phyloP scores from a whole-genome alignment of 352 stramenopile species.

The Phytophthora aleatoria region DNA sequence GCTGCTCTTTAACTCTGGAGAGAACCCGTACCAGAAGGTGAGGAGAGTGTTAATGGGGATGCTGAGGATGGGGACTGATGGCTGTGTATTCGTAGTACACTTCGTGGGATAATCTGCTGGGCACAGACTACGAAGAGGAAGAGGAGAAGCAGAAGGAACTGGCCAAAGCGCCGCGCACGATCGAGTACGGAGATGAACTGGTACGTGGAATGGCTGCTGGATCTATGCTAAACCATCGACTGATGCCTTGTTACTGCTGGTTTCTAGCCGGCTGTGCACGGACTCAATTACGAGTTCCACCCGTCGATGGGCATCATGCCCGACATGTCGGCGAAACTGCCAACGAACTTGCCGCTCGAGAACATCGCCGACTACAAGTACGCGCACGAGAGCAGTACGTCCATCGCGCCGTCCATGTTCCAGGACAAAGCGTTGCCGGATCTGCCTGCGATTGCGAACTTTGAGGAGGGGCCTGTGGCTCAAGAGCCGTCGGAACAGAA shows the following conservation, averaged over 20 bases:
- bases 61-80: slow-evolving; percentile 5
- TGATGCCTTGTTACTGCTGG: slow-evolving; percentile 2
- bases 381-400: slow-evolving; percentile 60
- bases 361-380: slow-evolving; percentile 86
- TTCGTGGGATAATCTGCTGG: slow-evolving; percentile 87
- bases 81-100: slow-evolving; percentile 63
- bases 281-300: slow-evolving; percentile 83
- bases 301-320: slow-evolving; percentile 69
- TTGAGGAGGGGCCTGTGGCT: slow-evolving; percentile 67
- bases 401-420: slow-evolving; percentile 85
- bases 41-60: not conserved
- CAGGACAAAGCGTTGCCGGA: slow-evolving; percentile 82
- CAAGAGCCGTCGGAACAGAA: slow-evolving; percentile 61
- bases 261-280: slow-evolving; percentile 58
- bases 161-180: slow-evolving; percentile 74
- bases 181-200: slow-evolving; percentile 84
- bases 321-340: slow-evolving; percentile 75
- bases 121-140: slow-evolving; percentile 87
- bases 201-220: slow-evolving; percentile 28
- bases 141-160: slow-evolving; percentile 87
- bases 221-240: not conserved
- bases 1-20: slow-evolving; percentile 86
- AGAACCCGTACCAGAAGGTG: slow-evolving; percentile 90
- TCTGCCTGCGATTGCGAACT: slow-evolving; percentile 62
- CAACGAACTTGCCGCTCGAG: slow-evolving; percentile 77